Base-by-base conservation (phyloP, 2,329 filamentous ascomycete species). In the Aspergillus hortae region DNA sequence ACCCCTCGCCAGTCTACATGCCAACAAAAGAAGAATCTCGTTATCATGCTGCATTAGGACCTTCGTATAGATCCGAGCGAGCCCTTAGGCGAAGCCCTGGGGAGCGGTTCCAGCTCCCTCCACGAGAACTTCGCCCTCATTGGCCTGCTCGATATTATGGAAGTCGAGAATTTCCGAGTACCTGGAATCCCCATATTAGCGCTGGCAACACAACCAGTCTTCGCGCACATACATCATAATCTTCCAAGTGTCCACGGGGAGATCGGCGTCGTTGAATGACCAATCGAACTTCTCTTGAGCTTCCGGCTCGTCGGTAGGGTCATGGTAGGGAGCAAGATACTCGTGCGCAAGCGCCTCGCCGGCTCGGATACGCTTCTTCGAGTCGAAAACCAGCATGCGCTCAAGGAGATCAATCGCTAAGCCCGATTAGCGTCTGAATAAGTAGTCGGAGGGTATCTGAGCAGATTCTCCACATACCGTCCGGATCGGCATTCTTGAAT, bases 221-320 rank as follows among this genome's bases (percentile, higher is more conserved):
- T 15, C 7, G 30, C 32, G 43, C 35, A 72, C 88, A 68, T 80
- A 96, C 94, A 99, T 99, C 94, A 97, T 99, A 70, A 99, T 96
- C 79, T 99, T 99, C 94, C 94, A 99, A n/a, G 92, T 96, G 69
- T 99, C 94, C 46, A 97, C 92, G 1, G 94, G 92, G 52, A 99
- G 79, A 69, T 99, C 94, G 44, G 92, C 94, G 65, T 99, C 94
- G 72, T 97, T 97, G 77, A 99, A 99, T 49, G 92, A 96, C 94
- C 94, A 99, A 71, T 99, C 94, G 66, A 99, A 99, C 77, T 96
- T 96, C 79, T 96, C 92, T 56, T 96, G 90, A 19, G 94, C 90
- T 14, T 91, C 86, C 1, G 94, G 94, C 79, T 99, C 94, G 67
- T 99, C 94, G 42, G 89, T 94, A 7, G 94, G 92, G 69, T 99